phyloP scores from a whole-genome alignment of 1,139 yeast genomes.

The Scheffersomyces quercinus region DNA sequence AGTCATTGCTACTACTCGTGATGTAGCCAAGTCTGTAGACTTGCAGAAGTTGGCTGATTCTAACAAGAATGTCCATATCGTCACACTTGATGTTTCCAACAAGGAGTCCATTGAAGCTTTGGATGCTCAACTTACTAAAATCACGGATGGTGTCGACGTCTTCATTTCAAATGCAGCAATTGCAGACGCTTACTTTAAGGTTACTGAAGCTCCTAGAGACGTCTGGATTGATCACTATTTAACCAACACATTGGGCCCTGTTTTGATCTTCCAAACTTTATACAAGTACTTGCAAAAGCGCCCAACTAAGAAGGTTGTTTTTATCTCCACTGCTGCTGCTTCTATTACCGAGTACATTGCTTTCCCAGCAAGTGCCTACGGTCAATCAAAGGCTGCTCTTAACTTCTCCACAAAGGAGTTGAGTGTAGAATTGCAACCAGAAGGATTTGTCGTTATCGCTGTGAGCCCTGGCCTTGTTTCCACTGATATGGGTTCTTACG shows the following conservation, averaged over 20 bases:
- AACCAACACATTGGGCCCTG: conserved; percentile 4
- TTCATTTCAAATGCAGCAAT: conserved; percentile 5
- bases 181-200: neutral
- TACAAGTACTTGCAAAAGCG: conserved; percentile 4
- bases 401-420: conserved; percentile 21
- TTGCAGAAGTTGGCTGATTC: conserved; percentile 11
- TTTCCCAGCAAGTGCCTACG: conserved; percentile 21
- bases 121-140: conserved; percentile 1
- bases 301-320: conserved; percentile 3
- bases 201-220: conserved; percentile 1
- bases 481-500: conserved; percentile 21
- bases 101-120: conserved; percentile 24
- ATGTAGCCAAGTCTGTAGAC: conserved; percentile 10
- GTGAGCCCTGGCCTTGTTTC: conserved; percentile 34
- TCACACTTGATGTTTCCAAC: conserved; percentile 6
- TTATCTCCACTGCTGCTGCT: conserved; percentile 6
- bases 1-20: conserved; percentile 23
- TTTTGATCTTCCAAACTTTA: conserved; percentile 2
- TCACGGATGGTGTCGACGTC: conserved; percentile 3
- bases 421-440: conserved; percentile 19
- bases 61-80: conserved; percentile 3
- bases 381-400: conserved; percentile 31
- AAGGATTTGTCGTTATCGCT: conserved; percentile 23
- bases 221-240: conserved; percentile 2
- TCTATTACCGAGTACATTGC: conserved; percentile 6